Percentiles rank a stretch among this genome's conserved stretches.
These are phyloP conservation scores for Fusarium compactum DNA, from an alignment of 2,329 filamentous ascomycete genomes.

Conservation along the genomic window DNA sequence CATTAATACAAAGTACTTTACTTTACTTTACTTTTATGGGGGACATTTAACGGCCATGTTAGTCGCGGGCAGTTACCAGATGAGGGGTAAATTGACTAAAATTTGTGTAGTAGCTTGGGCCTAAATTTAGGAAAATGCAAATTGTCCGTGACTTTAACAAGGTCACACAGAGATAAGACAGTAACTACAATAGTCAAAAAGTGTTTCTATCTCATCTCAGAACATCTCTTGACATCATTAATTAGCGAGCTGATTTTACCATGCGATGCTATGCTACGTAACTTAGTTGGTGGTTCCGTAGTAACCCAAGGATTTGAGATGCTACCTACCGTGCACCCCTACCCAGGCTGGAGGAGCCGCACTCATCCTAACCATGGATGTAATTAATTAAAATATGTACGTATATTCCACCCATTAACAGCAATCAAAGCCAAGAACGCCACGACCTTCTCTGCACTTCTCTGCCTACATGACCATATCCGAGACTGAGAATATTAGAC, in stretches of 20 bases:
- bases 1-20: neutral
- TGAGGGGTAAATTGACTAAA: slow-evolving; percentile 36
- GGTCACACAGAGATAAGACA: neutral
- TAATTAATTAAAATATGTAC: slow-evolving; percentile 19
- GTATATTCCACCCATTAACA: slow-evolving; percentile 13
- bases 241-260: slow-evolving; percentile 2
- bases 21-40: neutral
- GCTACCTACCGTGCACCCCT: neutral
- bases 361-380: slow-evolving; percentile 21
- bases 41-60: slow-evolving; percentile 21
- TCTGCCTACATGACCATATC: slow-evolving; percentile 5
- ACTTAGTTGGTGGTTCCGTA: neutral
- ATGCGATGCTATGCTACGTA: neutral
- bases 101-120: slow-evolving; percentile 6
- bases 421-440: slow-evolving; percentile 7
- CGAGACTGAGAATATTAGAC: slow-evolving; percentile 6
- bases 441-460: slow-evolving; percentile 3
- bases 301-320: slow-evolving; percentile 6
- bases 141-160: neutral
- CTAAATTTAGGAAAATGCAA: slow-evolving; percentile 24
- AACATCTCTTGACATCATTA: slow-evolving; percentile 1
- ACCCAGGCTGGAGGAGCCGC: slow-evolving; percentile 32
- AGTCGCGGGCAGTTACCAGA: slow-evolving; percentile 19
- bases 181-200: neutral
- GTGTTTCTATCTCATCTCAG: neutral